Percentiles rank a stretch among this genome's conserved stretches.
phyloP scores from a whole-genome alignment of 768 basidiomycete genomes.

The Strobilomyces dryophilus region DNA sequence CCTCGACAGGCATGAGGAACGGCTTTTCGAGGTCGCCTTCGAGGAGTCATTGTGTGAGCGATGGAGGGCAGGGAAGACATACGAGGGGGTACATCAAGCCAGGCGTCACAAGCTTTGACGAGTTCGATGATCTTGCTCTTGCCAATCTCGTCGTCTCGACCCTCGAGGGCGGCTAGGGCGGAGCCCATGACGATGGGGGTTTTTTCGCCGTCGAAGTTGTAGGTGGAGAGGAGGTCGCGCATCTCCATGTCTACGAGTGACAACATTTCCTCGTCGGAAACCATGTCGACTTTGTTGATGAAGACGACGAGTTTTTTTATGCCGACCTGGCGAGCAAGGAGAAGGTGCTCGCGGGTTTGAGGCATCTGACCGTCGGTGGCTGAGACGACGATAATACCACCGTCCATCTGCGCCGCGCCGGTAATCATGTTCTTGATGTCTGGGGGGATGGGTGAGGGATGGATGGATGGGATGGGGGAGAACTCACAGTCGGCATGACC shows the following conservation, averaged over 20 bases:
- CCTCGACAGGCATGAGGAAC: conserved; percentile 94
- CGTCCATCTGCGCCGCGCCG: conserved; percentile 97
- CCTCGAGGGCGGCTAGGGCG: conserved; percentile 91
- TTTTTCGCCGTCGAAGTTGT: conserved; percentile 95
- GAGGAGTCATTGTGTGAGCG: background rate
- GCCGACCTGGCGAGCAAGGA: conserved; percentile 96
- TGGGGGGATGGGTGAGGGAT: conserved; percentile 27
- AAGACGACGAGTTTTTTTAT: conserved; percentile 97
- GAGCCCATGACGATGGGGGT: conserved; percentile 99
- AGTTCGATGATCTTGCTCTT: conserved; percentile 76
- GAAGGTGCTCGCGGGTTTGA: conserved; percentile 96
- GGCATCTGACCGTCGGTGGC: conserved; percentile 99
- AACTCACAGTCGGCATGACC: conserved; percentile 89
- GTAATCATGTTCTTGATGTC: conserved; percentile 99
- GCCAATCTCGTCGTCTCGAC: conserved; percentile 77
- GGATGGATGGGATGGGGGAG: background rate
- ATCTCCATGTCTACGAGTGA: conserved; percentile 99
- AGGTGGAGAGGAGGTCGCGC: conserved; percentile 86
- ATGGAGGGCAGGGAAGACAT: conserved; percentile 27
- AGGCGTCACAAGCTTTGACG: conserved; percentile 82
- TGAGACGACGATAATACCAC: conserved; percentile 93
- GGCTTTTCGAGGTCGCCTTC: conserved; percentile 95
- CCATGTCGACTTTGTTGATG: conserved; percentile 99
- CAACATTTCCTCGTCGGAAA: conserved; percentile 96
- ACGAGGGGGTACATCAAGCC: conserved; percentile 94